These are phyloP conservation scores for Hypoxylon sp. DNA, from an alignment of 2,329 filamentous ascomycete genomes.

Conservation along the genomic window DNA sequence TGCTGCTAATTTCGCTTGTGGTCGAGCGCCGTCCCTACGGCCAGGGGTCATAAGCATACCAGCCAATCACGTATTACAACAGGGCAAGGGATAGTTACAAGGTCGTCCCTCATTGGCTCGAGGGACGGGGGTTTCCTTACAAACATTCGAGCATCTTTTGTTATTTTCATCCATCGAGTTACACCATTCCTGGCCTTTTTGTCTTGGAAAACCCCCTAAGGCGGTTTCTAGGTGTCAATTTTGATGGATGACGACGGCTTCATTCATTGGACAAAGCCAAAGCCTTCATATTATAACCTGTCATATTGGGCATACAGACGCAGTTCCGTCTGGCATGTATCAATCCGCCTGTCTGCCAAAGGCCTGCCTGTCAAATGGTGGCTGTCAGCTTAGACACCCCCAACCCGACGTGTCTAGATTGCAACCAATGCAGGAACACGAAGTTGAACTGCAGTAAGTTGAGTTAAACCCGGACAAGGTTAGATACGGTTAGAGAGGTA, in stretches of 20 bases:
- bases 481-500: conserved; percentile 25
- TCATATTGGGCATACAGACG: background rate
- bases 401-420: conserved; percentile 20
- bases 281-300: background rate
- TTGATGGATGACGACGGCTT: conserved; percentile 7
- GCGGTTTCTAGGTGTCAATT: conserved; percentile 6
- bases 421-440: conserved; percentile 41
- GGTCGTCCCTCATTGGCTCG: conserved; percentile 29
- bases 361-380: background rate
- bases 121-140: conserved; percentile 38
- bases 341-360: conserved; percentile 1
- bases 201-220: conserved; percentile 12
- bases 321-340: conserved; percentile 1
- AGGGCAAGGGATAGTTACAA: conserved; percentile 30
- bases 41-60: conserved; percentile 34
- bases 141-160: conserved; percentile 38
- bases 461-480: conserved; percentile 25
- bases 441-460: conserved; percentile 29
- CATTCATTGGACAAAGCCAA: background rate
- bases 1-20: conserved; percentile 49
- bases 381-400: conserved; percentile 2
- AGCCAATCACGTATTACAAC: conserved; percentile 41
- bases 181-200: conserved; percentile 30
- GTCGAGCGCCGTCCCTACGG: conserved; percentile 41
- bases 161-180: conserved; percentile 25